phyloP scores from a whole-genome alignment of 805 yeast species.

The Cyberlindnera nakhonratchasimensis region DNA sequence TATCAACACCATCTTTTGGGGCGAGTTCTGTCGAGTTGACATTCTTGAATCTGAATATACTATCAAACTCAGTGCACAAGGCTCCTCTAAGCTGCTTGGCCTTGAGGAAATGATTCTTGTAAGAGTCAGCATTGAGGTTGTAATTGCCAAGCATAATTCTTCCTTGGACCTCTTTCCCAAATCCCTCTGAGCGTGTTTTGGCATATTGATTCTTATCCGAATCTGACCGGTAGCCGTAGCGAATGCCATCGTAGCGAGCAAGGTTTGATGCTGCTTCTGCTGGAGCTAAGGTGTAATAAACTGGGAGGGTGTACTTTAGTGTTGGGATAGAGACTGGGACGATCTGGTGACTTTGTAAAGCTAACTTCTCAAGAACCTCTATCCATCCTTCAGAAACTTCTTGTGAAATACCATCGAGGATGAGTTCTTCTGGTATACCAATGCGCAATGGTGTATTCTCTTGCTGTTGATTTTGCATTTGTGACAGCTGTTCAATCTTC shows the following conservation, averaged over 20 bases:
- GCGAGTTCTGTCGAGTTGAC: constrained; percentile 28
- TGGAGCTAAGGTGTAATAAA: constrained; percentile 84
- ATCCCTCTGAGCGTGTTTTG: constrained; percentile 58
- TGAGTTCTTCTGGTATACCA: constrained; percentile 73
- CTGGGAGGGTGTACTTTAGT: constrained; percentile 61
- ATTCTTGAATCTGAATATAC: constrained; percentile 53
- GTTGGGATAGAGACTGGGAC: constrained; percentile 69
- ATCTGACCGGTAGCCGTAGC: constrained; percentile 65
- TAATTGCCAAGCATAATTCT: constrained; percentile 85
- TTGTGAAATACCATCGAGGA: constrained; percentile 49
- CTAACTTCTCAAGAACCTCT: constrained; percentile 41
- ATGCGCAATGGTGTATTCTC: constrained; percentile 38
- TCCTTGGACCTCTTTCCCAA: constrained; percentile 81
- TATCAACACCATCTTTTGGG: constrained; percentile 51
- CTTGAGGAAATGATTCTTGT: constrained; percentile 65
- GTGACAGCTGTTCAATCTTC: constrained; percentile 4
- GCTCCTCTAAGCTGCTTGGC: constrained; percentile 66
- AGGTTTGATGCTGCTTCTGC: constrained; percentile 94
- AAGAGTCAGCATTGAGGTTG: constrained; percentile 71
- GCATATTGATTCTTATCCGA: constrained; percentile 42
- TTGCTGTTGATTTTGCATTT: not conserved
- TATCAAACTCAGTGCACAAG: constrained; percentile 63
- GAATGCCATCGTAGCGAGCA: constrained; percentile 83
- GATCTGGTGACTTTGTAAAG: constrained; percentile 41
- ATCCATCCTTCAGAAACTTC: constrained; percentile 48